A percentile compares a stretch with the other conserved stretches of the same genome.
Conservation (phyloP, 805 yeast species). For the Metschnikowia koreensis region DNA sequence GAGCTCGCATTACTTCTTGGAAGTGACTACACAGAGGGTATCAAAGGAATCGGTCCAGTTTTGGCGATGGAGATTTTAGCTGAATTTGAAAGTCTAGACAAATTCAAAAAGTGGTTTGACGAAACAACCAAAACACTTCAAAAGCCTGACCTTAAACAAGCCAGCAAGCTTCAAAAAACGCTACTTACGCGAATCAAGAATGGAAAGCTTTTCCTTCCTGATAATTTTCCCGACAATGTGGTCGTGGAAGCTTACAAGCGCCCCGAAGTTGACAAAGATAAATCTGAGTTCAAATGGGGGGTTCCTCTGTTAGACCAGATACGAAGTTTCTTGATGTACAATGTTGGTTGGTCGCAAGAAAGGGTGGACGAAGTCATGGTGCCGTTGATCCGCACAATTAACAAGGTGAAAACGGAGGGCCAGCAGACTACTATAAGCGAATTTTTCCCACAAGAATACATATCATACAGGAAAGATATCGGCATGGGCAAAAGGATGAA, state of each 20-base stretch:
- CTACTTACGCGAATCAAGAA: constrained; percentile 54
- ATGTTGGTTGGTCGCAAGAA: constrained; percentile 77
- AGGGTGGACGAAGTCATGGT: constrained; percentile 78
- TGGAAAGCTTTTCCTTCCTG: constrained; percentile 55
- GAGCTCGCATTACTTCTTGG: constrained; percentile 84
- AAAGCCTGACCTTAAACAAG: constrained; percentile 35
- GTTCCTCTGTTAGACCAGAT: constrained; percentile 78
- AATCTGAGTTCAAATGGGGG: constrained; percentile 85
- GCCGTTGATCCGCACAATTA: constrained; percentile 81
- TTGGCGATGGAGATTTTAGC: constrained; percentile 86
- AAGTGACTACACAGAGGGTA: constrained; percentile 92
- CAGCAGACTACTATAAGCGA: constrained; percentile 62
- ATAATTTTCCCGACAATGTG: constrained; percentile 64
- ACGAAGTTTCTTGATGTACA: constrained; percentile 62
- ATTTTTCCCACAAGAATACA: constrained; percentile 62
- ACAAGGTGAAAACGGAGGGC: constrained; percentile 54
- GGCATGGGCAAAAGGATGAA: constrained; percentile 60
- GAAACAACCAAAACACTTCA: constrained; percentile 37
- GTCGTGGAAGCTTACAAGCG: constrained; percentile 70
- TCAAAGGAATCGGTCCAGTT: constrained; percentile 93
- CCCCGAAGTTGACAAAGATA: constrained; percentile 85
- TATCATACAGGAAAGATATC: constrained; percentile 45
- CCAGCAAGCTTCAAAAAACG: constrained; percentile 52
- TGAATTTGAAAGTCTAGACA: constrained; percentile 57
- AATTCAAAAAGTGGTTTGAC: constrained; percentile 58